Conservation (phyloP, 1,139 yeast species). For the Saccharomyces hybrid region DNA sequence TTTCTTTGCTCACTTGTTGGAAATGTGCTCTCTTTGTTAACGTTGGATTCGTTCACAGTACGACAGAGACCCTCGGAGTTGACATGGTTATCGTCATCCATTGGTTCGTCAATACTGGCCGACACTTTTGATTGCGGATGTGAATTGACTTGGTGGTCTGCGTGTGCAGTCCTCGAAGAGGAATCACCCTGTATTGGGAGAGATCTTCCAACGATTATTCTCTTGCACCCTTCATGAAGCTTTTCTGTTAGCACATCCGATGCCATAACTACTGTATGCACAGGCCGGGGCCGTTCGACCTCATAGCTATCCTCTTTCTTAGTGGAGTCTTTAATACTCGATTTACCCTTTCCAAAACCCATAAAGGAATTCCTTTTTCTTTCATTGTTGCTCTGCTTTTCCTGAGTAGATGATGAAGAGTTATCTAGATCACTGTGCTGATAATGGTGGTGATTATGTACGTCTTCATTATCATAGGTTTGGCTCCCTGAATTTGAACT, state of each 20-base stretch:
- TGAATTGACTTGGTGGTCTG: not conserved
- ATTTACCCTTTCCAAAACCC: constrained; percentile 10
- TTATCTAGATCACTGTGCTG: not conserved
- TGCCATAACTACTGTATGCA: constrained; percentile 20
- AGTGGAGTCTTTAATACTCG: constrained; percentile 9
- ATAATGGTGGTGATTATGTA: not conserved
- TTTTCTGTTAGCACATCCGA: constrained; percentile 24
- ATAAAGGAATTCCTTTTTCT: constrained; percentile 24
- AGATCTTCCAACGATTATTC: constrained; percentile 25
- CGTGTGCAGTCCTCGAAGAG: not conserved
- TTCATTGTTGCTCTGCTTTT: constrained; percentile 9
- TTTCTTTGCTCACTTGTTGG: constrained; percentile 63
- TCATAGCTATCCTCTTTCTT: not conserved
- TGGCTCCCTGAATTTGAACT: not conserved
- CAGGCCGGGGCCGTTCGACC: constrained; percentile 5
- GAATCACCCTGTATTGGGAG: not conserved
- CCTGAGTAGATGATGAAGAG: not conserved
- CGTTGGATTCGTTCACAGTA: constrained; percentile 3
- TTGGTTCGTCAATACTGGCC: not conserved
- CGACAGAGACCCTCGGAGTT: not conserved
- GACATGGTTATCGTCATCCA: not conserved
- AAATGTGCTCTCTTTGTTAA: not conserved
- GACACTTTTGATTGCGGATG: not conserved
- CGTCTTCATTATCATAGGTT: not conserved
- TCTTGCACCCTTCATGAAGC: constrained; percentile 23